Conservation (phyloP, 257 asterid genomes). For the Nyctanthes arbortristis region DNA sequence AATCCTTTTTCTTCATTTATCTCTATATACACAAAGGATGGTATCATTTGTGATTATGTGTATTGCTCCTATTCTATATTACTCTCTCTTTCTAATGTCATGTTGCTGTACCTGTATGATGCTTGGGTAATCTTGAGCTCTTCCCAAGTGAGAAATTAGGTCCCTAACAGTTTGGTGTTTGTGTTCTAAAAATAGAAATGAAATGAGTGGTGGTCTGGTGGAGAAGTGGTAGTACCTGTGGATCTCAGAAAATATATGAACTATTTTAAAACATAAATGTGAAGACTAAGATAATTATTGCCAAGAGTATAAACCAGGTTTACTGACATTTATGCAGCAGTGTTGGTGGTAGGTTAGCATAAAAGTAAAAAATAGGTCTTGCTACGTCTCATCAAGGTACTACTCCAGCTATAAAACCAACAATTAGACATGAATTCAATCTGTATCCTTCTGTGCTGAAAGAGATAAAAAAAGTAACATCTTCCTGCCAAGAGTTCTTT, state of each 20-base stretch:
- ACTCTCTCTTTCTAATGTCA: neutral
- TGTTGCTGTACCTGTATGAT: neutral
- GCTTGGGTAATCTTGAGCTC: conserved; percentile 3
- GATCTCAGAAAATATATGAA: too few species aligned
- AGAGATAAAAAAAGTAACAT: neutral
- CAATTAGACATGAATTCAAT: neutral
- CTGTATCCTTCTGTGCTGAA: neutral
- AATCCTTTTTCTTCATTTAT: neutral
- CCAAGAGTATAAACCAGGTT: neutral
- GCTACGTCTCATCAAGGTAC: neutral
- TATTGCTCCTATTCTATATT: neutral
- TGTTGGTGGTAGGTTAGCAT: neutral
- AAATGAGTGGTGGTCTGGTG: too few species aligned
- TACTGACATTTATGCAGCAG: neutral
- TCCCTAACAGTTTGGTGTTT: too few species aligned
- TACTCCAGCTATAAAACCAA: neutral
- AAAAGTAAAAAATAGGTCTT: neutral
- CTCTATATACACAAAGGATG: neutral
- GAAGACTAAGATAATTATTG: neutral
- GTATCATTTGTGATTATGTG: neutral
- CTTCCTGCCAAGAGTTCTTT: too few species aligned
- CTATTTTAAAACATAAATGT: too few species aligned
- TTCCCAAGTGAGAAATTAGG: neutral
- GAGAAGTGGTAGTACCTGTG: too few species aligned
- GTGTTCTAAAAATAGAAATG: too few species aligned